phyloP scores from a whole-genome alignment of 345 rosid genomes.

The Camelina sativa region DNA sequence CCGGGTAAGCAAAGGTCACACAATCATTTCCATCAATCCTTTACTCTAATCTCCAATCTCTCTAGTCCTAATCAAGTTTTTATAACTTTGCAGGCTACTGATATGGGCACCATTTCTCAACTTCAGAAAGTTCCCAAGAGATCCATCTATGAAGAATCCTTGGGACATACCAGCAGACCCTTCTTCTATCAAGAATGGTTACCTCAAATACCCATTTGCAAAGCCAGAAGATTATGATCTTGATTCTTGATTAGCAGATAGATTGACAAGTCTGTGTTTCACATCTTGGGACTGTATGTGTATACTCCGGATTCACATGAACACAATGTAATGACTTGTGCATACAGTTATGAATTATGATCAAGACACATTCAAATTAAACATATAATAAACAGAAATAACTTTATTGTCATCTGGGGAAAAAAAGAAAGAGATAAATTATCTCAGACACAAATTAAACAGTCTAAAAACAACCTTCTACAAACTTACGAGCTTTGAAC shows the following conservation, averaged over 20 bases:
- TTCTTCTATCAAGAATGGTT: slow-evolving; percentile 52
- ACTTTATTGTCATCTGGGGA: slow-evolving; percentile 37
- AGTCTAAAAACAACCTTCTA: slow-evolving; percentile 26
- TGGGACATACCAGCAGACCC: slow-evolving; percentile 86
- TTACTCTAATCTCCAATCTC: background rate
- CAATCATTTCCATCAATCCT: slow-evolving; percentile 14
- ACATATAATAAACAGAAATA: slow-evolving; percentile 30
- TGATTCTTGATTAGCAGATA: background rate
- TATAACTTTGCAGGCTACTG: slow-evolving; percentile 51
- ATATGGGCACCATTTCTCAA: slow-evolving; percentile 93
- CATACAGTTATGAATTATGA: slow-evolving; percentile 13
- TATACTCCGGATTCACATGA: slow-evolving; percentile 13
- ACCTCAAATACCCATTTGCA: slow-evolving; percentile 74
- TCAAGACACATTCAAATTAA: slow-evolving; percentile 14
- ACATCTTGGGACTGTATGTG: slow-evolving; percentile 9
- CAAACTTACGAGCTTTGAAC: slow-evolving; percentile 34
- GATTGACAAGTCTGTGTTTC: background rate
- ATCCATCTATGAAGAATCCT: slow-evolving; percentile 78
- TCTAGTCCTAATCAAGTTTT: background rate
- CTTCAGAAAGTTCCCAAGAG: slow-evolving; percentile 91
- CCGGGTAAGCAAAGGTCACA: slow-evolving; percentile 57
- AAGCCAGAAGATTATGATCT: slow-evolving; percentile 74
- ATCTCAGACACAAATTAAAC: slow-evolving; percentile 31
- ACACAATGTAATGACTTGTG: slow-evolving; percentile 24
- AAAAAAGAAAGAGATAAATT: slow-evolving; percentile 17